Evolutionary conservation across 768 basidiomycete genomes (phyloP).

Genomic region (Podaxis pistillaris): DNA sequence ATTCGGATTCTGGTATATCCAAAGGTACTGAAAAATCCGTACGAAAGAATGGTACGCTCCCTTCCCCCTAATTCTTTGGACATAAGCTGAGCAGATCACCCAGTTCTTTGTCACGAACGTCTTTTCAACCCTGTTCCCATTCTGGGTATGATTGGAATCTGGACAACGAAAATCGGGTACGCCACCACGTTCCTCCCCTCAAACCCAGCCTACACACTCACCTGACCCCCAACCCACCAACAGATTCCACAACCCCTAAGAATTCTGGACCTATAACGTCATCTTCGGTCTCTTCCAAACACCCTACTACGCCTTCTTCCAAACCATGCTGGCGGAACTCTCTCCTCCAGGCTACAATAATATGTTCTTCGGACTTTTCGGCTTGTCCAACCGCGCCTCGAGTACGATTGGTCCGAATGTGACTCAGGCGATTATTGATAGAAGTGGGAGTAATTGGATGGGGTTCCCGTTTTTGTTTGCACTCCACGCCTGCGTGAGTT

Average conservation of each 20-base stretch:
- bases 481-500: constrained; percentile 58
- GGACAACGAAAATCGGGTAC: constrained; percentile 74
- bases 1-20: constrained; percentile 82
- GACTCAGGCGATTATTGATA: constrained; percentile 78
- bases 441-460: constrained; percentile 71
- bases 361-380: constrained; percentile 87
- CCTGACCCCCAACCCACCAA: constrained; percentile 3
- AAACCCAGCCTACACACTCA: neutral
- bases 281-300: constrained; percentile 81
- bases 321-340: constrained; percentile 89
- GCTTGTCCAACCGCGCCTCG: constrained; percentile 79
- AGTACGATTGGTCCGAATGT: constrained; percentile 87
- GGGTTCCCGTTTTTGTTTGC: constrained; percentile 86
- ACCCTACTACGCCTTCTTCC: constrained; percentile 84
- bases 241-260: constrained; percentile 75
- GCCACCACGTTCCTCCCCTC: constrained; percentile 17
- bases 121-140: constrained; percentile 71
- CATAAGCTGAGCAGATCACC: neutral
- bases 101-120: constrained; percentile 79
- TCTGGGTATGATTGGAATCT: constrained; percentile 86
- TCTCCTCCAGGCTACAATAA: constrained; percentile 87
- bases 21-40: constrained; percentile 71
- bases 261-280: constrained; percentile 87
- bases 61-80: no score
- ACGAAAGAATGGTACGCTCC: constrained; percentile 75